These are phyloP conservation scores for Lasiodiplodia sp. DNA, from an alignment of 2,329 filamentous ascomycete species.

Conservation along the genomic window DNA sequence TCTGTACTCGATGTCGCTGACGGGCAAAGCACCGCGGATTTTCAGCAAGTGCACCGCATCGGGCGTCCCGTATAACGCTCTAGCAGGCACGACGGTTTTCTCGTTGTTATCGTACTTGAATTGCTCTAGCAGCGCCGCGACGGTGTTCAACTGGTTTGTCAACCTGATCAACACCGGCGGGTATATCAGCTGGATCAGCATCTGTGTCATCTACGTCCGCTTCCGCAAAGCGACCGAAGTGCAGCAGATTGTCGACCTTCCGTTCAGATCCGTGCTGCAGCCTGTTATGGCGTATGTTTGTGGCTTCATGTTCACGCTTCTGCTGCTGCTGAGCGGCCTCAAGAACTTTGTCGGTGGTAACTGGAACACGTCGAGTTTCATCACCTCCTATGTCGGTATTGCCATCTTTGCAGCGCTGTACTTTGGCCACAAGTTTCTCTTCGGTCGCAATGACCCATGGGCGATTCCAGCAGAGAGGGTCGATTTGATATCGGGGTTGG, in stretches of 20 bases:
- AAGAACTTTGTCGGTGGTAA: constrained; percentile 73
- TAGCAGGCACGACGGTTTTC: constrained; percentile 70
- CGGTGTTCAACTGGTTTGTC: constrained; percentile 76
- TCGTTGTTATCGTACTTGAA: constrained; percentile 77
- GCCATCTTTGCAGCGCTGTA: too few relatives aligned
- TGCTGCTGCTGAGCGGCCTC: constrained; percentile 79
- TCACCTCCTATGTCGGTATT: constrained; percentile 42
- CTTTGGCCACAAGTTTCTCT: too few relatives aligned
- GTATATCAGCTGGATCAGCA: constrained; percentile 54
- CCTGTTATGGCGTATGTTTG: constrained; percentile 76
- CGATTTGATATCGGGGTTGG: too few relatives aligned
- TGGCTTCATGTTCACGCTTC: constrained; percentile 68
- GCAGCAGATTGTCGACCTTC: constrained; percentile 59
- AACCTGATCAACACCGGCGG: constrained; percentile 76
- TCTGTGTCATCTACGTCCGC: constrained; percentile 64
- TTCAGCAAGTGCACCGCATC: constrained; percentile 66
- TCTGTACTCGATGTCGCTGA: constrained; percentile 60
- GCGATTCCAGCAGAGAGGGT: too few relatives aligned
- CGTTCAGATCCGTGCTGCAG: constrained; percentile 58
- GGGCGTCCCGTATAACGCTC: constrained; percentile 78
- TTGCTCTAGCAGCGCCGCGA: constrained; percentile 68
- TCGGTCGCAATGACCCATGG: too few relatives aligned
- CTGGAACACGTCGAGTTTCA: constrained; percentile 76
- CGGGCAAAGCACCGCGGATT: constrained; percentile 61
- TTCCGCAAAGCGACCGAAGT: constrained; percentile 60